Evolutionary conservation across 129 eudicot species (phyloP), one percentile per base, ranked within the genome.

Genomic region (Helichrysum umbraculigerum): DNA sequence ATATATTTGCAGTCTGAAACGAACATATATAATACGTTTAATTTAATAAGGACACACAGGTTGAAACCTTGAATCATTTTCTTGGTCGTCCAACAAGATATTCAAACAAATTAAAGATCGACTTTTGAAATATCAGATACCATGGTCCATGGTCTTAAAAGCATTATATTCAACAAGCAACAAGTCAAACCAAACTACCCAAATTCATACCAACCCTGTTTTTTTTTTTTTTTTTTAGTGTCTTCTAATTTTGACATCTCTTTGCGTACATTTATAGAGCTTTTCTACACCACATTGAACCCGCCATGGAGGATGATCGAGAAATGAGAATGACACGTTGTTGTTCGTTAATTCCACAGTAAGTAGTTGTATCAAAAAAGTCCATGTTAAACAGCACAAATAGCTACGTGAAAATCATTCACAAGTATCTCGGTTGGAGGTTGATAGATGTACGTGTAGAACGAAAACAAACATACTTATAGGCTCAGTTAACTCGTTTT

Each of bases 401-500:
- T 32, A 64, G 25, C 37, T 16, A 64, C 16, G 42, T 32, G 69
- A 17, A 34, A 64, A 64, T 64, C 69, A 4, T 64, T 64, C 69
- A 63, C 68, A 63, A 63, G 20, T 63, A 62, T 62, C 17, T 64
- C 20, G 6, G 41, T 64, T 32, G 41, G 69, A 12, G 44, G 32
- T 63, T 30, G 41, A 64, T 64, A 64, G 41, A 62, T 61, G 25
- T 39, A 17, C 15, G 25, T 65, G 22, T 32, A 33, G 69, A 64
- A 33, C 44, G 8, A 64, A 32, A 64, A 33, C 14, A 12, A 7
- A 64, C 10, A 30, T 19, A 30, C 32, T 34, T 30, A 32, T 12
- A 64, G 22, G 44, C 8, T 64, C 69, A 64, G 30, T 63, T 63
- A 63, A 63, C 68, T 12, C 20, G 10, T 63, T 63, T 63, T 33